Conservation (phyloP, 306 rosid genomes). For the Chamaecrista fasciculata region DNA sequence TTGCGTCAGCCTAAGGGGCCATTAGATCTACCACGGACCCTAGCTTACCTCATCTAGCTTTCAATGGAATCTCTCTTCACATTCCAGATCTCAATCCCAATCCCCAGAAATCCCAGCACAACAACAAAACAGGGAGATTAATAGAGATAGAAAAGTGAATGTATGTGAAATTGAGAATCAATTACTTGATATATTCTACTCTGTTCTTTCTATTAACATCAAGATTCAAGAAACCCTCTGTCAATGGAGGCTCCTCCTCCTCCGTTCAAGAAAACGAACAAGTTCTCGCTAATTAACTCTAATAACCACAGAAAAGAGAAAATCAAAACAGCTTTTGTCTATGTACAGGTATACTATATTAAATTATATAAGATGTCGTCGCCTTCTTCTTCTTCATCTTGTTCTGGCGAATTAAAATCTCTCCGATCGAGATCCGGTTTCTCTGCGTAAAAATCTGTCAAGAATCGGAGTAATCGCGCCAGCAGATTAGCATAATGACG, state of each 20-base stretch:
- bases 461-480: slow-evolving; percentile 82
- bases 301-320: not conserved
- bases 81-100: slow-evolving; percentile 37
- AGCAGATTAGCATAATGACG: slow-evolving; percentile 85
- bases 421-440: not conserved
- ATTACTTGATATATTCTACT: slow-evolving; percentile 30
- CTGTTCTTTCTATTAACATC: slow-evolving; percentile 21
- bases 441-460: slow-evolving; percentile 49
- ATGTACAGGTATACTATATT: slow-evolving; percentile 38
- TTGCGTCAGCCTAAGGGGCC: slow-evolving; percentile 56
- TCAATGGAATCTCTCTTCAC: slow-evolving; percentile 41
- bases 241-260: slow-evolving; percentile 22
- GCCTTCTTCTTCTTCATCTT: slow-evolving; percentile 1
- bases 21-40: slow-evolving; percentile 34
- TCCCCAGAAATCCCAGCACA: slow-evolving; percentile 21
- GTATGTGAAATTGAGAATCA: slow-evolving; percentile 21
- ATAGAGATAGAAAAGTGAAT: not conserved
- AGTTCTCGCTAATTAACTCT: no score
- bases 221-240: slow-evolving; percentile 29
- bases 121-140: slow-evolving; percentile 1
- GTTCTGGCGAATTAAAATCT: no score
- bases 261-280: not conserved
- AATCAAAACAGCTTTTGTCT: slow-evolving; percentile 3
- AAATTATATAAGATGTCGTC: no score
- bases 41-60: slow-evolving; percentile 42